A percentile compares a stretch with the other conserved stretches of the same genome.
phyloP scores from a whole-genome alignment of 441 rosid species.

The Populus hybrid region DNA sequence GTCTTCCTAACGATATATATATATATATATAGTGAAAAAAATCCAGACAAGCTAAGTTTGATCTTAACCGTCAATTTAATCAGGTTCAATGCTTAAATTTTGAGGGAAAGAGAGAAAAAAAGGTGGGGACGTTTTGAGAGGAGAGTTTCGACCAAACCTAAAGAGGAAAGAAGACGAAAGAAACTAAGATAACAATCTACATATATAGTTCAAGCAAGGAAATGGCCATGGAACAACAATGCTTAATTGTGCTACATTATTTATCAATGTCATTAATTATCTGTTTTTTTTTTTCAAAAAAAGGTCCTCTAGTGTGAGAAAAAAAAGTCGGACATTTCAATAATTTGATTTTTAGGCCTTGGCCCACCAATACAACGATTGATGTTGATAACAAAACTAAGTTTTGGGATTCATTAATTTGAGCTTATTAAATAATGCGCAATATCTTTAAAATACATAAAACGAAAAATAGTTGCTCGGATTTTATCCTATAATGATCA shows the following conservation, averaged over 20 bases:
- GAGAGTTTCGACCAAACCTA: neutral
- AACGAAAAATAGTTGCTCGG: neutral
- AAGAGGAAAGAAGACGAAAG: neutral
- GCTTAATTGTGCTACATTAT: neutral
- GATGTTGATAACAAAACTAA: slow-evolving; percentile 24
- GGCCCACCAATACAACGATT: slow-evolving; percentile 15
- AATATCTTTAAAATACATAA: neutral
- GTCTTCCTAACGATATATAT: too few relatives aligned
- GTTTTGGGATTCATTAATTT: slow-evolving; percentile 11
- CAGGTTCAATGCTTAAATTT: neutral
- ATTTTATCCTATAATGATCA: neutral
- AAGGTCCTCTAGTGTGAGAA: neutral
- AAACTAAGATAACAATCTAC: neutral
- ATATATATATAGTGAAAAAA: too few relatives aligned
- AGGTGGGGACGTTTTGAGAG: too few relatives aligned
- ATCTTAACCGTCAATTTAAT: neutral
- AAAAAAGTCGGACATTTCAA: slow-evolving; percentile 5
- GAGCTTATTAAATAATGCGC: neutral
- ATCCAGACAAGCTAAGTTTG: neutral
- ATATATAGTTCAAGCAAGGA: neutral
- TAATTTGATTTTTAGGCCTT: neutral
- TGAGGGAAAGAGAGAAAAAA: too few relatives aligned
- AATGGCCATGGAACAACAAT: neutral
- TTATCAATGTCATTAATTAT: neutral
- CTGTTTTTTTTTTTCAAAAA: neutral